phyloP scores from a whole-genome alignment of 192 early-diverging fungal species.

The Podila minutissima region DNA sequence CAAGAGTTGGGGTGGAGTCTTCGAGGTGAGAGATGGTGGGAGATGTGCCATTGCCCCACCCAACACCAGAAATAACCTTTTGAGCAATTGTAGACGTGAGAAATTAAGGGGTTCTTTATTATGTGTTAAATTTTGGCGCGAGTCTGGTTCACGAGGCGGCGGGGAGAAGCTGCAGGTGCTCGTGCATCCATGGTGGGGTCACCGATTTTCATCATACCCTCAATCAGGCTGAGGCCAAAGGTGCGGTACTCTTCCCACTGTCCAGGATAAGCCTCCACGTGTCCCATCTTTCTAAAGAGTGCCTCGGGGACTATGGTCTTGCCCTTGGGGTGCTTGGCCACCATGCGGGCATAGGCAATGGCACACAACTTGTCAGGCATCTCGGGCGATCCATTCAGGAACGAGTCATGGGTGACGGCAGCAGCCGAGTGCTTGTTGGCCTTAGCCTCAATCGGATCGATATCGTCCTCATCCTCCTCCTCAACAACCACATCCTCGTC shows the following conservation, averaged over 20 bases:
- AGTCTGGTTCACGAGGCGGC: slow-evolving; percentile 32
- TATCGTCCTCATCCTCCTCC: slow-evolving; percentile 49
- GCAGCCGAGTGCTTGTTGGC: neutral
- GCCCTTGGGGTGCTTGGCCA: slow-evolving; percentile 44
- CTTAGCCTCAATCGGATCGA: slow-evolving; percentile 47
- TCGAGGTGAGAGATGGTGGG: neutral
- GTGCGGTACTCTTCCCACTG: slow-evolving; percentile 50
- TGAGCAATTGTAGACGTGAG: no score
- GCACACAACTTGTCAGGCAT: slow-evolving; percentile 43
- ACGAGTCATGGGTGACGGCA: neutral
- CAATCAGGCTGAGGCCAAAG: slow-evolving; percentile 41
- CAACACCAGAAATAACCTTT: neutral
- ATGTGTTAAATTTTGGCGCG: slow-evolving; percentile 30
- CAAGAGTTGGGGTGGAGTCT: no score
- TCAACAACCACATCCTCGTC: slow-evolving; percentile 30
- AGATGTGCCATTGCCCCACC: neutral
- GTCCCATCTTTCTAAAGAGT: slow-evolving; percentile 34
- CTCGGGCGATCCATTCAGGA: slow-evolving; percentile 2
- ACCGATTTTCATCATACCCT: slow-evolving; percentile 52
- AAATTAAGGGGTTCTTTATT: neutral
- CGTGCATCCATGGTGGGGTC: slow-evolving; percentile 17
- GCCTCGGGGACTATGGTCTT: slow-evolving; percentile 34
- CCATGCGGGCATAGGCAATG: slow-evolving; percentile 47
- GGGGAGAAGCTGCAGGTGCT: neutral
- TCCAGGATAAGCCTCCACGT: slow-evolving; percentile 38